A percentile compares a stretch with the other conserved stretches of the same genome.
Conservation (phyloP, 2,329 filamentous ascomycete species). For the Penicillium sp. region DNA sequence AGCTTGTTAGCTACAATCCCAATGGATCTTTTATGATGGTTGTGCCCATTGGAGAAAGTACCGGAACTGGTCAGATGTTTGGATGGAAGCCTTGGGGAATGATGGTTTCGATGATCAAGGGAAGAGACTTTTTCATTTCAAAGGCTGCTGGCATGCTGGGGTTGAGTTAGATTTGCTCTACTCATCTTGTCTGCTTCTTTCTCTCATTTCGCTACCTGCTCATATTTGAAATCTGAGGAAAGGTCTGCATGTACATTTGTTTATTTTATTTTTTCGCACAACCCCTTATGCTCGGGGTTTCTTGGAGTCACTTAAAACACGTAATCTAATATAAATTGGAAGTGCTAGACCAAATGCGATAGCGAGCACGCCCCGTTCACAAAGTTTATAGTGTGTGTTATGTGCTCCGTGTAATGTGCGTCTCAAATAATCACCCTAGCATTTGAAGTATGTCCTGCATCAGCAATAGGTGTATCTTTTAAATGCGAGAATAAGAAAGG, state of each 20-base stretch:
- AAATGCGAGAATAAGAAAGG: not conserved
- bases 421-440: not conserved
- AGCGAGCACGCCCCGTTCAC: not conserved
- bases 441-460: not conserved
- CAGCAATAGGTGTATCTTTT: not conserved
- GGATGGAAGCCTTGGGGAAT: not conserved
- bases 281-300: not conserved
- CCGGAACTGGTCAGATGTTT: not conserved
- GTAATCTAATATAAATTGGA: too few species aligned
- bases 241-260: not conserved
- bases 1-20: not conserved
- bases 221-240: not conserved
- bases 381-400: not conserved
- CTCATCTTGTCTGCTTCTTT: not conserved
- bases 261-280: not conserved
- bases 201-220: not conserved
- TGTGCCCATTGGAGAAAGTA: not conserved
- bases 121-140: not conserved
- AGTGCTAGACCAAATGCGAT: too few species aligned
- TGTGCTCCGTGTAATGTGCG: not conserved
- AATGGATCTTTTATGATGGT: not conserved
- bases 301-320: too few species aligned
- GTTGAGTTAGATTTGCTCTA: not conserved
- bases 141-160: not conserved
- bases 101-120: not conserved